Evolutionary conservation across 108 stramenopile species (phyloP), one percentile per base, ranked within the genome.

Genomic region (Cylindrotheca fusiformis): DNA sequence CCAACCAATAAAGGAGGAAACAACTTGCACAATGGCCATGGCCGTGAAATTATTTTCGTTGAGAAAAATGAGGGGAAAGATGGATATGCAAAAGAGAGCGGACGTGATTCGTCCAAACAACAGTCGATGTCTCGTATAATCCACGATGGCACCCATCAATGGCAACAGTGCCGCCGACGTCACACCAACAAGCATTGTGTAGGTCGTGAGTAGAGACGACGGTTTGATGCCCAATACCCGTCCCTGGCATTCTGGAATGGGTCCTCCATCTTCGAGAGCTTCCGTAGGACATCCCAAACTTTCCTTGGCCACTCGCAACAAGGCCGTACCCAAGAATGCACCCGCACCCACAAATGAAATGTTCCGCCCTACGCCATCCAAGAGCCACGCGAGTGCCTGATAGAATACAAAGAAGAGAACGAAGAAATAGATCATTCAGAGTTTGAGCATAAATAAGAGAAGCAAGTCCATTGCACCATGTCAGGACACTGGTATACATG

Each of bases 71-170:
- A 60, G 74, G 24, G 85, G 77, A 31, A 87, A 63, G 23, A 85
- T 68, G 10, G 76, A 59, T 0, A 72, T n/a, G 18, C 66, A 72
- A 52, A 75, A 75, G 2, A 83, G 3, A 10, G 73, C 21, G 5
- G 85, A 77, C 19, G 69, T 50, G 26, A 71, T 55, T 32, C 74
- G 69, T 25, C 79, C 88, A 18, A 86, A 47, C 41, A 71, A 24
- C 36, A 71, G 50, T 59, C 91, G 70, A 49, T 81, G 60, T 8
- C 58, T 45, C 10, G 91, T 88, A 66, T 88, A 82, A 64, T 92
- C 91, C 12, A 92, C 70, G 45, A 92, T 65, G 22, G 91, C 83
- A 1, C 91, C 91, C 24, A 87, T 64, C 49, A 87, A 50, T 1
- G 80, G 80, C 57, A 82, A 33, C 19, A 77, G 45, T 2, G 62